Conservation (phyloP, 768 basidiomycete species). For the Termitomyces sp. region DNA sequence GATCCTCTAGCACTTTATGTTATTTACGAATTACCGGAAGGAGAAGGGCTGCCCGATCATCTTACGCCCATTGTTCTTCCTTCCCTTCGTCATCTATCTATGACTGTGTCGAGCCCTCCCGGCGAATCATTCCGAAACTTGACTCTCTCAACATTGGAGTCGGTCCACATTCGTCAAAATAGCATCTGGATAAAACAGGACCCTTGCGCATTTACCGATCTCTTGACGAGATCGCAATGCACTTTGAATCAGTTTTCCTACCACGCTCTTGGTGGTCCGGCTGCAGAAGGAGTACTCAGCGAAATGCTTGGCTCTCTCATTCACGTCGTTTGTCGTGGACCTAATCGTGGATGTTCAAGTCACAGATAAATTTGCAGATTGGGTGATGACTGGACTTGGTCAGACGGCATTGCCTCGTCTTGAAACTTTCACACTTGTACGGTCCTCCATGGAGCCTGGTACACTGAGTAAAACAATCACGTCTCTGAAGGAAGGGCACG, state of each 20-base stretch:
- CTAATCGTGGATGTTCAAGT: background rate
- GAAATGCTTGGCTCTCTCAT: constrained; percentile 1
- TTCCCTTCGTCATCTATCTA: constrained; percentile 2
- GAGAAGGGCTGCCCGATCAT: background rate
- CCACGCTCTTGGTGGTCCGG: background rate
- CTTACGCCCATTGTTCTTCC: background rate
- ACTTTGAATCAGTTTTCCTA: constrained; percentile 3
- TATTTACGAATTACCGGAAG: background rate
- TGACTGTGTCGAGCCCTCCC: background rate
- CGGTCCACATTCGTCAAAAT: background rate
- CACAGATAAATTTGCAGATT: background rate
- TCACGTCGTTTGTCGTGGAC: background rate
- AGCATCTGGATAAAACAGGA: background rate
- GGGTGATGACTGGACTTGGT: background rate
- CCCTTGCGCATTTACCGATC: background rate
- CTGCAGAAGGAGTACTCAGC: background rate
- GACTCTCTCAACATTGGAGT: background rate
- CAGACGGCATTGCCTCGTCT: background rate
- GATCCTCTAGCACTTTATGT: background rate
- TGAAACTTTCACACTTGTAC: background rate
- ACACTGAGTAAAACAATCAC: background rate
- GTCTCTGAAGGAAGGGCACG: background rate
- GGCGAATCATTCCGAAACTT: constrained; percentile 1
- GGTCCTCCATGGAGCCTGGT: background rate
- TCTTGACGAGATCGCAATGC: constrained; percentile 5